Base-by-base conservation (phyloP, 257 asterid genomes). In the Solanum paucissectum region DNA sequence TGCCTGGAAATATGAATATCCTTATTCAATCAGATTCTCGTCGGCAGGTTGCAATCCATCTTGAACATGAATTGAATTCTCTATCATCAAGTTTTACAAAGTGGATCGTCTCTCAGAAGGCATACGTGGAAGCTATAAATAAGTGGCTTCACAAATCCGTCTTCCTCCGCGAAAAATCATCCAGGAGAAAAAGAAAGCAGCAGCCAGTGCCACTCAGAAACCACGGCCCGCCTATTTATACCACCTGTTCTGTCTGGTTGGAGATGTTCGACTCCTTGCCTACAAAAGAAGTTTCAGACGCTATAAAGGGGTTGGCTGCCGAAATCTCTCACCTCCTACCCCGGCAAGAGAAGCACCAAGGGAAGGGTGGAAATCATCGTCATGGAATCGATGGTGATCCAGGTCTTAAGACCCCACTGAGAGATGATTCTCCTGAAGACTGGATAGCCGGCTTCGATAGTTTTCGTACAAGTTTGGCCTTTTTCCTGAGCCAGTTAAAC, bases 201-300 rank as follows among this genome's bases (percentile, higher is more conserved):
- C 92, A 75, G 25, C 94, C 92, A 49, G 96, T 94, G 6, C 93
- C 94, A 16, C 88, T 93, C 46, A 89, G 96, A 49, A 66, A 94
- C 90, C 44, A 8, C 34, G 99, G 99, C n/a, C 99, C 99, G 0
- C 99, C 99, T n/a, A 94, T 96, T 84, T 96, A 95, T 89, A 92
- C 91, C 89, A 91, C 95, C 62, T 96, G 99, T 25, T 96, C 93
- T 11, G 88, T 93, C 77, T 97, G 99, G 99, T 37, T 94, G 91
- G 96, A 94, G 64, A 91, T 90, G 93, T 89, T 96, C 16, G 86
- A 91, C 0, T 86, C 86, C 16, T 89, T 96, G 87, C 98, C 98
- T 12, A 77, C 92, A 5, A 91, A 95, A 91, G 92, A 90, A 27
- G 98, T 97, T 16, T 87, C 88, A 3, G 98, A 96, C 23, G 92